phyloP scores from a whole-genome alignment of 2,329 filamentous ascomycete species.

The Fusarium udum region DNA sequence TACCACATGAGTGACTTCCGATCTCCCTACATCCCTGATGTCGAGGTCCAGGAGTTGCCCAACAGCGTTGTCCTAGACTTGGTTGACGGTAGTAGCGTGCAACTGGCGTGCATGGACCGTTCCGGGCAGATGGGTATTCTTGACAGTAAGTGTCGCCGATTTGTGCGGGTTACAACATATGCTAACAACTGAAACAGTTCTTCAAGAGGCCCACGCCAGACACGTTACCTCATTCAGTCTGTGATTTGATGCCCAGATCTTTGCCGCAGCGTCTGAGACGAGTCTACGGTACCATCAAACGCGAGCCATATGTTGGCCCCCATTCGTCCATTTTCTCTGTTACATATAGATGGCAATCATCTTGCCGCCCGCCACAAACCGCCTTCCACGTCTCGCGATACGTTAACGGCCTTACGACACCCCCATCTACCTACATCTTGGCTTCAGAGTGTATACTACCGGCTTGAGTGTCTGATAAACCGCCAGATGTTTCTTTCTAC shows the following conservation, averaged over 20 bases:
- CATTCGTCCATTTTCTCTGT: slow-evolving; percentile 10
- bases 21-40: slow-evolving; percentile 81
- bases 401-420: slow-evolving; percentile 34
- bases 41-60: slow-evolving; percentile 91
- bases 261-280: neutral
- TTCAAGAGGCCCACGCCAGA: slow-evolving; percentile 50
- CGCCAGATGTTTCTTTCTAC: slow-evolving; percentile 6
- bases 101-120: slow-evolving; percentile 72
- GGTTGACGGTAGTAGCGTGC: slow-evolving; percentile 67
- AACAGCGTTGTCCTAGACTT: slow-evolving; percentile 78
- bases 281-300: neutral
- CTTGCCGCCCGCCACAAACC: slow-evolving; percentile 5
- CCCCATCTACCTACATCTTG: slow-evolving; percentile 10
- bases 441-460: slow-evolving; percentile 21
- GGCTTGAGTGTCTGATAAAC: slow-evolving; percentile 15
- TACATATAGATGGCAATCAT: slow-evolving; percentile 24
- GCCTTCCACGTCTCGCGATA: slow-evolving; percentile 21
- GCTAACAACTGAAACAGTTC: slow-evolving; percentile 39
- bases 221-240: slow-evolving; percentile 47
- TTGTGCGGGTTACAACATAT: neutral
- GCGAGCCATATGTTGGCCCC: neutral
- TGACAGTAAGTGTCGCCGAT: slow-evolving; percentile 55
- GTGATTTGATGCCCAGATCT: slow-evolving; percentile 24
- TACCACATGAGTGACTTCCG: slow-evolving; percentile 90
- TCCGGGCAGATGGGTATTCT: slow-evolving; percentile 65